phyloP scores from a whole-genome alignment of 2,329 filamentous ascomycete species.

The Bipolaris oryzae region DNA sequence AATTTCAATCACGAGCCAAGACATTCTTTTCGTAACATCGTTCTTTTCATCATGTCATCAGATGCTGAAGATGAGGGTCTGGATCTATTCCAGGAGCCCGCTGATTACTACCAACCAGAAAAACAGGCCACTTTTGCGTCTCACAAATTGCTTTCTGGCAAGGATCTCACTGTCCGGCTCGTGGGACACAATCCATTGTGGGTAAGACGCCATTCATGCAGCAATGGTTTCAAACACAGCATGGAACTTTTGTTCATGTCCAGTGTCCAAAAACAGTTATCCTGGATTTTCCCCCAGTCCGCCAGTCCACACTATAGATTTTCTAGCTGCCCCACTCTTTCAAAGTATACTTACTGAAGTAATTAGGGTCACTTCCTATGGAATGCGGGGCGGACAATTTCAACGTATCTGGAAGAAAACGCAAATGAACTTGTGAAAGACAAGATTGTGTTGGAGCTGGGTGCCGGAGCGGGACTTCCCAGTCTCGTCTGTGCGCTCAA shows the following conservation, averaged over 20 bases:
- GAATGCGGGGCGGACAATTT: slow-evolving; percentile 83
- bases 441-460: slow-evolving; percentile 83
- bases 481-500: slow-evolving; percentile 76
- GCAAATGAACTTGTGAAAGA: slow-evolving; percentile 64
- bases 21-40: slow-evolving; percentile 17
- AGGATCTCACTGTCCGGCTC: slow-evolving; percentile 72
- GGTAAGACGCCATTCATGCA: slow-evolving; percentile 54
- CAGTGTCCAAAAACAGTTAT: background rate
- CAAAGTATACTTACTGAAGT: slow-evolving; percentile 22
- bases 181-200: slow-evolving; percentile 89
- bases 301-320: background rate
- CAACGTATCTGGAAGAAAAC: slow-evolving; percentile 76
- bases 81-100: slow-evolving; percentile 78
- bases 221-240: slow-evolving; percentile 1
- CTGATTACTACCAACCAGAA: slow-evolving; percentile 78
- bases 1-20: slow-evolving; percentile 28
- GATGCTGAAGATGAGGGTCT: slow-evolving; percentile 47
- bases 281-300: background rate
- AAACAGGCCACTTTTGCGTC: slow-evolving; percentile 75
- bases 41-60: slow-evolving; percentile 32
- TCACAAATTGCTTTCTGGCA: slow-evolving; percentile 71
- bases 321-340: background rate
- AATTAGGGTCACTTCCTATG: slow-evolving; percentile 78
- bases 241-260: slow-evolving; percentile 3
- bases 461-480: slow-evolving; percentile 84